Conservation (phyloP, 2,329 filamentous ascomycete species). For the Diaporthe australafricana region DNA sequence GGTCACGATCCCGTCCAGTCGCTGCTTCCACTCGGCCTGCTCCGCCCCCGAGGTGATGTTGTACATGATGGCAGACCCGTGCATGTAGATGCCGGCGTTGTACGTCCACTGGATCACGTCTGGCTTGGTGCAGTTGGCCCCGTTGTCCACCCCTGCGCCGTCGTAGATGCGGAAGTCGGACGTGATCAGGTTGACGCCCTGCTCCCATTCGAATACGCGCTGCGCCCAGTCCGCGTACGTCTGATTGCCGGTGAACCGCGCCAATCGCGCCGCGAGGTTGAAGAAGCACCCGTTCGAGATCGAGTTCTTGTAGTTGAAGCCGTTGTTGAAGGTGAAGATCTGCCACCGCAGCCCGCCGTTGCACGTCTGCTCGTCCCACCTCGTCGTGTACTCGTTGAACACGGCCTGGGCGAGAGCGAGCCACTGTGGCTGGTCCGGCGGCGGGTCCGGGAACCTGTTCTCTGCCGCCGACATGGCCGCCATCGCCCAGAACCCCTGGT, state of each 20-base stretch:
- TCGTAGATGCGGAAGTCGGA: slow-evolving; percentile 67
- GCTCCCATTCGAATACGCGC: slow-evolving; percentile 76
- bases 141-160: slow-evolving; percentile 58
- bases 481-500: slow-evolving; percentile 89
- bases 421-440: slow-evolving; percentile 74
- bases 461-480: slow-evolving; percentile 84
- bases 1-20: slow-evolving; percentile 68
- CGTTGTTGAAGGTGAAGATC: slow-evolving; percentile 81
- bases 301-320: slow-evolving; percentile 76
- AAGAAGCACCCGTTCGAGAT: slow-evolving; percentile 79
- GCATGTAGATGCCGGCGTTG: slow-evolving; percentile 75
- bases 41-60: slow-evolving; percentile 65
- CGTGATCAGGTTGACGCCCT: slow-evolving; percentile 66
- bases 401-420: slow-evolving; percentile 82
- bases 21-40: slow-evolving; percentile 64
- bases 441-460: slow-evolving; percentile 78
- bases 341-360: slow-evolving; percentile 87
- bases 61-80: slow-evolving; percentile 71
- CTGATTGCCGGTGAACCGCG: slow-evolving; percentile 80
- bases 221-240: slow-evolving; percentile 84
- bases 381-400: slow-evolving; percentile 80
- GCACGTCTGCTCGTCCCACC: slow-evolving; percentile 77
- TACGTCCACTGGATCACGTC: slow-evolving; percentile 76
- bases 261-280: slow-evolving; percentile 77
- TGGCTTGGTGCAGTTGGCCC: slow-evolving; percentile 60